phyloP scores from a whole-genome alignment of 306 rosid species.

The Coriaria nepalensis region DNA sequence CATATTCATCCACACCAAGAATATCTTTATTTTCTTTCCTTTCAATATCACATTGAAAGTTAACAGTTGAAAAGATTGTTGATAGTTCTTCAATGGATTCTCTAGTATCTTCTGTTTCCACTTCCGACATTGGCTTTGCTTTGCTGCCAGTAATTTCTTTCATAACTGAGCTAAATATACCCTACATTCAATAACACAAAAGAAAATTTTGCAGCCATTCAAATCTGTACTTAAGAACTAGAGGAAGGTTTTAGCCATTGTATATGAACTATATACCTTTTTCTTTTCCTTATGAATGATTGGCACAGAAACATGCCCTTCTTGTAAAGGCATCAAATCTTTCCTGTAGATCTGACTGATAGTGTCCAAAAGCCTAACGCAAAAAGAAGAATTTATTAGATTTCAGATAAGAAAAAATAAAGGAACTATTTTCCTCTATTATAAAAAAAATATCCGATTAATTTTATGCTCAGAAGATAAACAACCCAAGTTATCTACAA shows the following conservation, averaged over 20 bases:
- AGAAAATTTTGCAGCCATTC: conserved; percentile 3
- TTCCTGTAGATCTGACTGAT: conserved; percentile 37
- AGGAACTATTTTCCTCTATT: neutral
- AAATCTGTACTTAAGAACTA: neutral
- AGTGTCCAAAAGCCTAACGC: conserved; percentile 48
- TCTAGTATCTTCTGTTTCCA: conserved; percentile 44
- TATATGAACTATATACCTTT: conserved; percentile 32
- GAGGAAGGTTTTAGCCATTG: neutral
- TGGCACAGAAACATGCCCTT: conserved; percentile 21
- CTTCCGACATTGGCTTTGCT: conserved; percentile 36
- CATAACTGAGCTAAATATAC: conserved; percentile 61
- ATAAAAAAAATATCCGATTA: too few species aligned
- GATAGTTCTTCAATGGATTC: conserved; percentile 48
- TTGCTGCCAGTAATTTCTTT: conserved; percentile 69
- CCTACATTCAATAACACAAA: conserved; percentile 22
- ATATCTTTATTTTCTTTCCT: conserved; percentile 27
- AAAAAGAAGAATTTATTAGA: neutral
- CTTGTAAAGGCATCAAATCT: conserved; percentile 31
- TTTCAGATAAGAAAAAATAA: too few species aligned
- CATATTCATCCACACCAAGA: conserved; percentile 21
- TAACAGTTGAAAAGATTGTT: conserved; percentile 39
- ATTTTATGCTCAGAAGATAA: too few species aligned
- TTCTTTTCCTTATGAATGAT: conserved; percentile 58
- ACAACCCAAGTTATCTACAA: neutral
- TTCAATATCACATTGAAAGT: conserved; percentile 32